These are phyloP conservation scores for Linnemannia zychae DNA, from an alignment of 192 early-diverging fungal species.

Conservation along the genomic window DNA sequence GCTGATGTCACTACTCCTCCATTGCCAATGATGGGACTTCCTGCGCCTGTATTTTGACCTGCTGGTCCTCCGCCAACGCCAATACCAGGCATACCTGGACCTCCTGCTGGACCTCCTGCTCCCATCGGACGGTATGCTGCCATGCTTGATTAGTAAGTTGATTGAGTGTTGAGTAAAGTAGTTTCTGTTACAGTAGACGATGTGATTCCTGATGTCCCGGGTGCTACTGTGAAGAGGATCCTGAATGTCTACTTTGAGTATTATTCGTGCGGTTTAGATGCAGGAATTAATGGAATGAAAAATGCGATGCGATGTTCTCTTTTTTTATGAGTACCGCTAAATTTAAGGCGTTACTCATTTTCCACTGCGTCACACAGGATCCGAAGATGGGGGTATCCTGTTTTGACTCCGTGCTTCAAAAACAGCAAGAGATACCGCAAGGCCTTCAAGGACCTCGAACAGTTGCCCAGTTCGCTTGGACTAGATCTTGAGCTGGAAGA, in stretches of 20 bases:
- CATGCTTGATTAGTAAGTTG: constrained; percentile 16
- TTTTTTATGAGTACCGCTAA: background rate
- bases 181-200: background rate
- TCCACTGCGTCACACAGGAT: background rate
- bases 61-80: constrained; percentile 1
- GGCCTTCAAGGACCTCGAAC: background rate
- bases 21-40: background rate
- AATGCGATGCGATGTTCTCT: background rate
- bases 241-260: background rate
- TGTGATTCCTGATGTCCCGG: background rate
- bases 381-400: background rate
- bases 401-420: no score
- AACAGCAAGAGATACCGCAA: no score
- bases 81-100: constrained; percentile 16
- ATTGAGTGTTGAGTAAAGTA: background rate
- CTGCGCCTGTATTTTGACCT: background rate
- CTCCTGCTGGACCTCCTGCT: constrained; percentile 11
- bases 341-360: background rate
- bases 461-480: background rate
- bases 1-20: constrained; percentile 14
- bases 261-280: background rate
- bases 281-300: background rate
- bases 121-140: constrained; percentile 39
- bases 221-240: background rate
- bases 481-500: background rate